These are phyloP conservation scores for Mikania micrantha DNA, from an alignment of 129 eudicot species.

Conservation along the genomic window DNA sequence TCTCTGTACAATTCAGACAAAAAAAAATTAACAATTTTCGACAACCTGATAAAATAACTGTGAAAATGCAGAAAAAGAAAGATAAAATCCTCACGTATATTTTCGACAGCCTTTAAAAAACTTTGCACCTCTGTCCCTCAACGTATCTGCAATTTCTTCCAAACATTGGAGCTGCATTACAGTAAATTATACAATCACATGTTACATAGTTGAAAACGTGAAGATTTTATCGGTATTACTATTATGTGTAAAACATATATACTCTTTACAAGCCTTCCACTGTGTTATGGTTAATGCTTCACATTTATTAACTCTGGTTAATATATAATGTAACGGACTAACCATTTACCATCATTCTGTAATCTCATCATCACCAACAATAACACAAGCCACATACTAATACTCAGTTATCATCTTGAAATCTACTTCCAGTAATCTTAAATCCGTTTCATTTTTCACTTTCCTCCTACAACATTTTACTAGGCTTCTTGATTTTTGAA, in stretches of 20 bases:
- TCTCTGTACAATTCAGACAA: constrained; percentile 45
- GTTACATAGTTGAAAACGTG: background rate
- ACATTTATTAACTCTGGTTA: background rate
- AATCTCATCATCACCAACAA: background rate
- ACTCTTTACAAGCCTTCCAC: background rate
- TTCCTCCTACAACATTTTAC: background rate
- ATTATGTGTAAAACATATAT: background rate
- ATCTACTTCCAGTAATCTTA: background rate
- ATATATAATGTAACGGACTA: background rate
- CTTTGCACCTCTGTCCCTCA: constrained; percentile 69
- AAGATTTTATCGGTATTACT: background rate
- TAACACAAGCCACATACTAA: background rate
- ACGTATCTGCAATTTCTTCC: constrained; percentile 83
- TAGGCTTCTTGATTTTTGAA: background rate
- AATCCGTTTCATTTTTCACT: background rate
- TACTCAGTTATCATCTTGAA: background rate
- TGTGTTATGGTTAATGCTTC: background rate
- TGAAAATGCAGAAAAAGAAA: constrained; percentile 2
- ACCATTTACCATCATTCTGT: background rate
- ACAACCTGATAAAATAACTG: background rate
- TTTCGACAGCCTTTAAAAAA: constrained; percentile 84
- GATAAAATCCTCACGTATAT: constrained; percentile 63
- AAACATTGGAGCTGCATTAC: constrained; percentile 66
- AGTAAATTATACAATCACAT: constrained; percentile 12
- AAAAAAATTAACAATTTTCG: constrained; percentile 1